Base-by-base conservation (phyloP, 2,329 filamentous ascomycete genomes). In the Akanthomyces muscarius region DNA sequence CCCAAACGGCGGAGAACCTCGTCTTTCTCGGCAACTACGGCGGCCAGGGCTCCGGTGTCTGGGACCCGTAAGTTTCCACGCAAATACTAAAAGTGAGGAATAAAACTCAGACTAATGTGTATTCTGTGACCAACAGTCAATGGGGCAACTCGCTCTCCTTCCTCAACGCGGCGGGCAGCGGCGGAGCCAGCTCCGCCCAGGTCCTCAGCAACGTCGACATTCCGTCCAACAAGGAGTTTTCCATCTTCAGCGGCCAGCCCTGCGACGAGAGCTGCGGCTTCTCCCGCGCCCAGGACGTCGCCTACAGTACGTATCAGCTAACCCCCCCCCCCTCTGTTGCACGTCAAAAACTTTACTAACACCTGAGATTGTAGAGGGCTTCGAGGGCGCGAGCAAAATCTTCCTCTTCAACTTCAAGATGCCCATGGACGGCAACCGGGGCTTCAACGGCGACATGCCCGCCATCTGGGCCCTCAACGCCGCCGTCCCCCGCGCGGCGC, bases 391-490 rank as follows among this genome's bases (percentile, higher is more conserved):
- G 36, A 83, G 86, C 69, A 92, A 91, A 77, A 80, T 89, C 61
- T 92, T 93, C 77, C 80, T 92, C 66, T 82, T 90, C 68, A 83
- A 91, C 69, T 90, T 92, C 74, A 78, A 80, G 62, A 93, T 93
- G 90, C 89, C 89, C 10, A 71, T 81, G 54, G 83, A 84, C 63
- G 82, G 82, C 65, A 72, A 78, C 59, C 76, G 72, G n/a, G 78
- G 77, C 63, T 79, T 78, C 69, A 83, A 86, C 70, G 78, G 73
- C 48, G 86, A 92, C 75, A 89, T 89, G 82, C 89, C 90, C 10
- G 87, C 89, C 48, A 82, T 89, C 73, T 93, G 90, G 90, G 78
- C 88, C 56, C 83, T 93, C 65, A 93, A 93, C 75, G 86, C 85
- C 21, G 81, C 85, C 65, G 90, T 93, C 65, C 86, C 89, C 30